Evolutionary conservation across 179 eudicot species (phyloP).

Genomic region (Silene noctiflora): DNA sequence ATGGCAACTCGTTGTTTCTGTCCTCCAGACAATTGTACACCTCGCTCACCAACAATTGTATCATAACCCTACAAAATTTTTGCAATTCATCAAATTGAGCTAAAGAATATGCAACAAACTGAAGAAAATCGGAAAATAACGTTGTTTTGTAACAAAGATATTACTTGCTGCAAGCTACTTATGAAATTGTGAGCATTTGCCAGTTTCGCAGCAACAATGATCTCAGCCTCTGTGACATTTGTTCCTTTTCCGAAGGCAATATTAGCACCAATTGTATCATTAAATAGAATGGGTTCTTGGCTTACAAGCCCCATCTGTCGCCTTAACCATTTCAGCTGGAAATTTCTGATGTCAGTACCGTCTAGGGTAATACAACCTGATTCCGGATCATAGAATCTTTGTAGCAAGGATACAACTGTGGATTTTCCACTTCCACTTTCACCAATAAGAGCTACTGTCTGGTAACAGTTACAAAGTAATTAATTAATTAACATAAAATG

Average conservation of each 20-base stretch:
- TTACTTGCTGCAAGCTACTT: constrained; percentile 21
- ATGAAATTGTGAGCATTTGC: constrained; percentile 31
- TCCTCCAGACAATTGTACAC: constrained; percentile 31
- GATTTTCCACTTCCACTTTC: constrained; percentile 29
- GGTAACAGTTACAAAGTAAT: neutral
- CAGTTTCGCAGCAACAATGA: constrained; percentile 14
- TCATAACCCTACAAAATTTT: constrained; percentile 23
- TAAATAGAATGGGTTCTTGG: constrained; percentile 34
- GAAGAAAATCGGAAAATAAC: too few relatives aligned
- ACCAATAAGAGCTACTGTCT: constrained; percentile 28
- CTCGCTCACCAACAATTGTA: constrained; percentile 30
- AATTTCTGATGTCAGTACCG: constrained; percentile 8
- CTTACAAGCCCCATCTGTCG: constrained; percentile 28
- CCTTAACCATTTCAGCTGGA: constrained; percentile 25
- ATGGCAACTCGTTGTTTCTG: constrained; percentile 37
- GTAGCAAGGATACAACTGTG: constrained; percentile 17
- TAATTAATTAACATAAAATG: too few relatives aligned
- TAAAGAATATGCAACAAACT: neutral
- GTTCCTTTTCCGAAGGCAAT: constrained; percentile 26
- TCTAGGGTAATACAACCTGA: constrained; percentile 22
- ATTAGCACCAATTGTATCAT: constrained; percentile 26
- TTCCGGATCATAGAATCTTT: constrained; percentile 26
- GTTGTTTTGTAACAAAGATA: neutral
- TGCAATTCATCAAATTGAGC: neutral
- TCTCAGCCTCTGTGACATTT: constrained; percentile 16